Base-by-base conservation (phyloP, 164 flowering plant genomes). In the Stephania japonica region DNA sequence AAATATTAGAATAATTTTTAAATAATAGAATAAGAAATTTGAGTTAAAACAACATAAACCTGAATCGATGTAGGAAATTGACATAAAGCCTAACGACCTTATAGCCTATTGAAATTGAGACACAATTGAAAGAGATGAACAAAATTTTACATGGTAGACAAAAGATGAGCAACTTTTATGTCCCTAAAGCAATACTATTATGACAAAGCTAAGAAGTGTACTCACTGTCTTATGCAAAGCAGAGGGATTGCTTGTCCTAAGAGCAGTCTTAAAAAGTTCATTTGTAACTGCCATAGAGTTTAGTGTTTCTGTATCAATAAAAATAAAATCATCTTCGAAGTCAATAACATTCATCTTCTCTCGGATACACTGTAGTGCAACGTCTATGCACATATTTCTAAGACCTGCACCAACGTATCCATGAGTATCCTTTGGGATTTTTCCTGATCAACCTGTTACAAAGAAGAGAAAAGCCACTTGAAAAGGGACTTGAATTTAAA, bases 331-430 rank as follows among this genome's bases (percentile, higher is more conserved):
- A 21, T 66, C 68, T 24, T 66, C 68, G 16, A 66, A 24, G 32
- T 66, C 68, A 5, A 66, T 66, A 66, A 66, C 38, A 66, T 66
- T 42, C 68, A 66, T 66, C 26, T 66, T 66, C 68, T 66, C 68
- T 26, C 68, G 26, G 5, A 66, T 66, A 26, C 68, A 66, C 6
- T 66, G 68, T 0, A 66, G 68, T 7, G 68, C 68, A 66, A 42
- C 68, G 16, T 66, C 68, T 24, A 42, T 66, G 68, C 68, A 66
- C 25, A 66, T 32, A 10, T 32, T 42, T 21, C 41, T 42, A 66
- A 66, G 68, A 66, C 32, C 68, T n/a, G 68, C 68, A n/a, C 68
- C 68, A 66, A 66, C 68, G 32, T 66, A 66, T 13, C 68, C 68
- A 26, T 66, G 68, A 42, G 68, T 66, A 8, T 66, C 27, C 38